Evolutionary conservation across 345 rosid species (phyloP).

Genomic region (Viola odorata): DNA sequence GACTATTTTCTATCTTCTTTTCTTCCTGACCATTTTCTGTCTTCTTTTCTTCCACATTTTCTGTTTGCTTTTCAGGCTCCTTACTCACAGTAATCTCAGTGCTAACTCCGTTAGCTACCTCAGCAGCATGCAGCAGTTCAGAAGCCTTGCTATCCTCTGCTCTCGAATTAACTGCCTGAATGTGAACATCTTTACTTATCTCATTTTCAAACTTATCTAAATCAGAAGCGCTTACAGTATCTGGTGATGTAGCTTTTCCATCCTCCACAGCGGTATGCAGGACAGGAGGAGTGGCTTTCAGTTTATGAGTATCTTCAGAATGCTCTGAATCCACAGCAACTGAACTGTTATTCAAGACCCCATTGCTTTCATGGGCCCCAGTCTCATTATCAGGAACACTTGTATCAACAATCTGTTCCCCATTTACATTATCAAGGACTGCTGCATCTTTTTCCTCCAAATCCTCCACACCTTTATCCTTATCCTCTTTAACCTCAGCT

Average conservation of each 20-base stretch:
- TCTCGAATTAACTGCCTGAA: slow-evolving; percentile 13
- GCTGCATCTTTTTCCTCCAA: slow-evolving; percentile 12
- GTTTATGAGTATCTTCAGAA: slow-evolving; percentile 4
- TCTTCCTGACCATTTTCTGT: slow-evolving; percentile 16
- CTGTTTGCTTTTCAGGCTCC: slow-evolving; percentile 22
- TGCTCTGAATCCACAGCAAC: slow-evolving; percentile 6
- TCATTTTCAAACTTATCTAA: slow-evolving; percentile 22
- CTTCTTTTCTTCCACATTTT: slow-evolving; percentile 12
- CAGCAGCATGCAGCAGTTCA: slow-evolving; percentile 21
- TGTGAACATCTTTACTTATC: slow-evolving; percentile 25
- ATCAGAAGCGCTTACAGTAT: slow-evolving; percentile 15
- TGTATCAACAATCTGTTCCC: slow-evolving; percentile 15
- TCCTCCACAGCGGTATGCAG: slow-evolving; percentile 10
- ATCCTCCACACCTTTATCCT: slow-evolving; percentile 15
- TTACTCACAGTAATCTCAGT: slow-evolving; percentile 21
- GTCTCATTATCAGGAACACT: slow-evolving; percentile 3
- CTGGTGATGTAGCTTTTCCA: slow-evolving; percentile 11
- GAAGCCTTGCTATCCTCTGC: slow-evolving; percentile 19
- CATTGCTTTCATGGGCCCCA: slow-evolving; percentile 16
- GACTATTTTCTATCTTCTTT: slow-evolving; percentile 19
- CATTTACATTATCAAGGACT: slow-evolving; percentile 10
- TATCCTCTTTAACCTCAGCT: slow-evolving; percentile 18
- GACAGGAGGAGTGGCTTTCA: slow-evolving; percentile 12
- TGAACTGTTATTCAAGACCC: slow-evolving; percentile 15
- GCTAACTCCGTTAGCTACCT: slow-evolving; percentile 23